These are phyloP conservation scores for Spathaspora sp. DNA, from an alignment of 805 yeast species.

Conservation along the genomic window DNA sequence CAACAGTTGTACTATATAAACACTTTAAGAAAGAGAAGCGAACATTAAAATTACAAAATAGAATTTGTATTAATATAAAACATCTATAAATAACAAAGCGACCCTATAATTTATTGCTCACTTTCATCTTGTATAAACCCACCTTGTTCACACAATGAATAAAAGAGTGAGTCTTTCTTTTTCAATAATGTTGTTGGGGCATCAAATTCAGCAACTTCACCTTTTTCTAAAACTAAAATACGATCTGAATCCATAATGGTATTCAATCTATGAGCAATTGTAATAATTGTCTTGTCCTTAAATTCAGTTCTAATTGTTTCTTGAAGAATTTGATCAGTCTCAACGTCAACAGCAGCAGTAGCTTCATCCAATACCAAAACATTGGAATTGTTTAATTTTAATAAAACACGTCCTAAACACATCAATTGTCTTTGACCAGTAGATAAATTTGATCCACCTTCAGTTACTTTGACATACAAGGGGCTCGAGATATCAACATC, in stretches of 20 bases:
- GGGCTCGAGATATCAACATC: slow-evolving; percentile 17
- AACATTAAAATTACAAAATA: slow-evolving; percentile 36
- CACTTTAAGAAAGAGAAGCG: slow-evolving; percentile 59
- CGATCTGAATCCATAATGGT: slow-evolving; percentile 80
- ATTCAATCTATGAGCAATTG: slow-evolving; percentile 82
- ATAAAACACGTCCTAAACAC: slow-evolving; percentile 77
- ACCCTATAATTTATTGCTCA: neutral
- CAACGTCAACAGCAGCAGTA: slow-evolving; percentile 86
- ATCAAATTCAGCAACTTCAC: slow-evolving; percentile 74
- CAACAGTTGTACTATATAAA: slow-evolving; percentile 49
- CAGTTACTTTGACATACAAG: slow-evolving; percentile 34
- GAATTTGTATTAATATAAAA: neutral
- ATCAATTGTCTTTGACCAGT: slow-evolving; percentile 55
- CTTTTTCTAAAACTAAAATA: slow-evolving; percentile 72
- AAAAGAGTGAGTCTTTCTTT: slow-evolving; percentile 66
- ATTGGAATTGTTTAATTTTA: slow-evolving; percentile 54
- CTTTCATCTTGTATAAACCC: slow-evolving; percentile 47
- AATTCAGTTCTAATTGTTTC: slow-evolving; percentile 74
- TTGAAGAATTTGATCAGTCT: slow-evolving; percentile 75
- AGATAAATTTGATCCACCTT: slow-evolving; percentile 48
- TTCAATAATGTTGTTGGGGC: slow-evolving; percentile 64
- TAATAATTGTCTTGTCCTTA: slow-evolving; percentile 71
- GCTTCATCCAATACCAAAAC: slow-evolving; percentile 79
- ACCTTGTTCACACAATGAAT: slow-evolving; percentile 77
- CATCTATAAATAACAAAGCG: neutral